Percentiles rank a stretch among this genome's conserved stretches.
phyloP scores from a whole-genome alignment of 1,284 basidiomycete genomes.

The Entoloma clypeatum region DNA sequence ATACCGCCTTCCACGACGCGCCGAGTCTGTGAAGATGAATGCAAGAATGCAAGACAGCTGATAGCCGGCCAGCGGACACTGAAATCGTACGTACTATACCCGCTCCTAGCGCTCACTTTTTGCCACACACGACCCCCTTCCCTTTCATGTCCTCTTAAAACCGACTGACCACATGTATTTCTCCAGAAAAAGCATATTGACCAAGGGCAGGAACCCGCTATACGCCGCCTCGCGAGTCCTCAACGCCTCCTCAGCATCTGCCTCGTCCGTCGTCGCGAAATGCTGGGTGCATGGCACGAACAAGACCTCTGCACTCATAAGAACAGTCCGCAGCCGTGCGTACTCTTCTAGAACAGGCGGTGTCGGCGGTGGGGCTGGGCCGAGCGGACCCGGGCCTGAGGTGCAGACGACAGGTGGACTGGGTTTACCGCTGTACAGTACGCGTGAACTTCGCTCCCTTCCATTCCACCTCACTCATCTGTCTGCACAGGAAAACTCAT shows the following conservation, averaged over 20 bases:
- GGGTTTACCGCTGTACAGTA: constrained; percentile 50
- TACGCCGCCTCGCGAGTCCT: constrained; percentile 50
- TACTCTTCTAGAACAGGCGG: constrained; percentile 40
- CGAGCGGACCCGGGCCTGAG: constrained; percentile 22
- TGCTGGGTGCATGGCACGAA: constrained; percentile 48
- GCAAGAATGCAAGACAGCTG: too few relatives aligned
- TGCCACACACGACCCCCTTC: neutral
- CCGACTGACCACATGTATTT: too few relatives aligned
- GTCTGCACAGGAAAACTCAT: constrained; percentile 43
- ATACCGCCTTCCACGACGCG: too few relatives aligned
- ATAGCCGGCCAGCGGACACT: too few relatives aligned
- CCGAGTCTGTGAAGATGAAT: too few relatives aligned
- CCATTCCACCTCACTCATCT: constrained; percentile 8
- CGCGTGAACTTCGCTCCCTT: constrained; percentile 20
- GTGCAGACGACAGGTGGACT: constrained; percentile 24
- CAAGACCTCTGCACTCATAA: constrained; percentile 45
- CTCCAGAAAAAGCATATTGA: constrained; percentile 44
- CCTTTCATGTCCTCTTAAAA: too few relatives aligned
- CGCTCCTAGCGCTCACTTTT: neutral
- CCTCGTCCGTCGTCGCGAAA: constrained; percentile 45
- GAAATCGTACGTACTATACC: too few relatives aligned
- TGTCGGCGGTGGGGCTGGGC: constrained; percentile 25
- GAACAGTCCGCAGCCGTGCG: constrained; percentile 42
- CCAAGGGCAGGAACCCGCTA: constrained; percentile 47
- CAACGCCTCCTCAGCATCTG: constrained; percentile 49